These are phyloP conservation scores for Tremella fuciformis DNA, from an alignment of 768 basidiomycete genomes.

Conservation along the genomic window DNA sequence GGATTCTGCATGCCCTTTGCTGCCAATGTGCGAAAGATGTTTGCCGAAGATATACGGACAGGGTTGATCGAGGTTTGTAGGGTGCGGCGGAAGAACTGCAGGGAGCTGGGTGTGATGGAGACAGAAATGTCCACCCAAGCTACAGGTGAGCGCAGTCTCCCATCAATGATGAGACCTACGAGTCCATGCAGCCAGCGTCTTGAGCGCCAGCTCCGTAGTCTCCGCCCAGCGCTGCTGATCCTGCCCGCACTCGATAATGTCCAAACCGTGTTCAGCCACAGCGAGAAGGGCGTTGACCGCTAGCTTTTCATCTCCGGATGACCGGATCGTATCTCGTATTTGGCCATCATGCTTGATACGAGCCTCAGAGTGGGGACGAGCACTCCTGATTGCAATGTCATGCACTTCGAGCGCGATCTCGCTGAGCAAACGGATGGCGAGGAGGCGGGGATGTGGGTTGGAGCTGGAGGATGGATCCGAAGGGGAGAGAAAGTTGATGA, in stretches of 20 bases:
- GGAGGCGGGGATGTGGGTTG: conserved; percentile 74
- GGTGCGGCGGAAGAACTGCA: conserved; percentile 77
- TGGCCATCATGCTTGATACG: conserved; percentile 77
- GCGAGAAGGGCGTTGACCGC: conserved; percentile 84
- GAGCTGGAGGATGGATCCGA: conserved; percentile 51
- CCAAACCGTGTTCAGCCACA: conserved; percentile 62
- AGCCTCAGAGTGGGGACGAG: conserved; percentile 65
- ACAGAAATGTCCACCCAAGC: conserved; percentile 98
- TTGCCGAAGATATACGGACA: conserved; percentile 74
- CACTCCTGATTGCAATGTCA: conserved; percentile 87
- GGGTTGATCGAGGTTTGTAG: conserved; percentile 70
- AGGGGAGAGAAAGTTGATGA: conserved; percentile 37
- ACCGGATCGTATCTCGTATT: conserved; percentile 84
- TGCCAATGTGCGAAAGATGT: conserved; percentile 77
- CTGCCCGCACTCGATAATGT: conserved; percentile 45
- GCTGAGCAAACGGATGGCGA: conserved; percentile 85
- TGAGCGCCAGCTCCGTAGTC: conserved; percentile 85
- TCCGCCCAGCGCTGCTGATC: conserved; percentile 62
- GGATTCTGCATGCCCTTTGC: conserved; percentile 90
- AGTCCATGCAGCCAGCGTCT: conserved; percentile 88
- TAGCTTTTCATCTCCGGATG: conserved; percentile 74
- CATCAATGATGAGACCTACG: conserved; percentile 61
- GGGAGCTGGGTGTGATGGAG: conserved; percentile 84
- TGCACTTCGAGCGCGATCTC: conserved; percentile 98
- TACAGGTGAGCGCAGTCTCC: conserved; percentile 50